Base-by-base conservation (phyloP, 192 early-diverging fungal genomes). In the Coemansia nantahalensis region DNA sequence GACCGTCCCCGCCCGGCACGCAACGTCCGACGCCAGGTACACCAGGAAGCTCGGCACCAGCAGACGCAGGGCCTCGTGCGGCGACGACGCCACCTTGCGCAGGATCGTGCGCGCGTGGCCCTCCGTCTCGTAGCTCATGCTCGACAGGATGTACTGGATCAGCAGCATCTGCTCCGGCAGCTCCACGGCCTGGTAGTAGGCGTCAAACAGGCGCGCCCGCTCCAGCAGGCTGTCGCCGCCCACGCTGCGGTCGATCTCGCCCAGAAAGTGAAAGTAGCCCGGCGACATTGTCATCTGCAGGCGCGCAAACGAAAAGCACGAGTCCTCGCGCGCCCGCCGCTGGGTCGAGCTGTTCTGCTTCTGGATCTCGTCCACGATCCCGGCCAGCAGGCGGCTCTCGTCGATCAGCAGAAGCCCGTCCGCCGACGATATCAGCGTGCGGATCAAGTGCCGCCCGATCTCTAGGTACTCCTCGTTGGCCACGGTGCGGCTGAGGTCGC, bases 251-350 rank as follows among this genome's bases (percentile, higher is more conserved):
- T 65, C 67, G 24, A 77, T 66, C 38, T 69, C 74, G 34, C 50
- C 39, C 30, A 77, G 44, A 59, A 77, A 77, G 48, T 77, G 60
- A 33, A 77, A 77, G 48, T 77, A 77, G 15, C 74, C 74, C 0
- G 74, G 74, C 8, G 74, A 69, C 67, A 77, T 69, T 15, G 74
- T 77, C 66, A 69, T 77, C 22, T 77, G 74, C 62, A 77, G 48
- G 13, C 67, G 57, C 9, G 67, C 62, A 47, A 70, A 70, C 34
- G 74, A 70, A 39, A 77, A 77, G 48, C 66, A 69, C 59, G 74
- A 77, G 41, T 76, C 72, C 11, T 68, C 72, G 33, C 65, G 65
- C n/a, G 46, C 45, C n/a, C 34, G 44, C 30, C 59, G 53, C 15
- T 62, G 58, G 30, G 62, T 60, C 30, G 59, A 44, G 44, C 45